Evolutionary conservation across 176 grass and related monocot species (phyloP), one percentile per base, ranked within the genome.

Genomic region (Metroxylon sagu): DNA sequence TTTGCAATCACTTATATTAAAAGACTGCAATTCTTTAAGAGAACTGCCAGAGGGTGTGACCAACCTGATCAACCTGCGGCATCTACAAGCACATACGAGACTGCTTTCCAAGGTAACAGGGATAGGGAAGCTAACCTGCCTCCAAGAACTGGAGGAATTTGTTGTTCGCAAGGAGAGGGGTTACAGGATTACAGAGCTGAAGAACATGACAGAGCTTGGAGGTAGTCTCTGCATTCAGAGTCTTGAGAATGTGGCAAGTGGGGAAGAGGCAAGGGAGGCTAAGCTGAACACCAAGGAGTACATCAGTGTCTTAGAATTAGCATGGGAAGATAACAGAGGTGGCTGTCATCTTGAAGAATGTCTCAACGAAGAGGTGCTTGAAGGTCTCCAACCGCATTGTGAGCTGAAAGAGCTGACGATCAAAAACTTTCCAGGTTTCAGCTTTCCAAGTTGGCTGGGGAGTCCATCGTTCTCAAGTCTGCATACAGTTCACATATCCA

Each of bases 81-180:
- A 95, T 75, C 71, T 95, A 57, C 59, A 76, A 52, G 74, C 48
- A 61, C 71, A 57, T 49, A 67, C 53, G 59, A 68, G 59, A 48
- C 25, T 79, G 28, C 21, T 72, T 16, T 67, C 55, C 23, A 76
- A 57, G 21, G 59, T 82, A 82, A 49, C 48, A 60, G 68, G 78
- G 52, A 82, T 88, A 61, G 89, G 85, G 54, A 61, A 35, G 60
- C 75, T 95, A 39, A 77, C 56, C 59, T 74, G 25, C 60, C 85
- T 95, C 29, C 89, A 88, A 51, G 81, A 77, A 69, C 52, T 95
- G 65, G 78, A 82, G 55, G 71, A 95, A 65, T 88, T 88, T 59
- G 14, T 61, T 65, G 84, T 85, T 35, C 28, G 14, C 23, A 85
- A 82, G 14, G 5, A 16, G 16, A 60, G n/a, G 25, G 74, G 77